Evolutionary conservation across 1,284 basidiomycete genomes (phyloP).

Genomic region (Veloboletus limbatus): DNA sequence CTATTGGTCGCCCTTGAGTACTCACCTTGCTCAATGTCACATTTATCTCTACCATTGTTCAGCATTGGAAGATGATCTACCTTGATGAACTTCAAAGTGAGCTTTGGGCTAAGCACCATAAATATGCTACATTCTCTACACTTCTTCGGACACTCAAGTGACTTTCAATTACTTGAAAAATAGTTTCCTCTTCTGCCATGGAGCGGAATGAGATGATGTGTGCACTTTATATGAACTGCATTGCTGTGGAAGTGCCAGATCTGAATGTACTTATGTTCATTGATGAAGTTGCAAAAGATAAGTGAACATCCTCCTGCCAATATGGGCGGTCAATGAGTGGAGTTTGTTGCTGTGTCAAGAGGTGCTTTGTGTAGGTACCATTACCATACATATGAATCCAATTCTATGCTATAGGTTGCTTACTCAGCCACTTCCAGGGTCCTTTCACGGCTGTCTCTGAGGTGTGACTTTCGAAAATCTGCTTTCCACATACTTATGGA

Average conservation of each 20-base stretch:
- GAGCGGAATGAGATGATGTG: conserved; percentile 21
- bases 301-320: conserved; percentile 8
- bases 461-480: neutral
- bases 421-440: neutral
- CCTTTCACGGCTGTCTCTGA: neutral
- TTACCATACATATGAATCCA: neutral
- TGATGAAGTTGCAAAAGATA: conserved; percentile 24
- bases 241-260: conserved; percentile 16
- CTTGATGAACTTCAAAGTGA: neutral
- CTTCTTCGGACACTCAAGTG: neutral
- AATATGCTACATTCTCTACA: neutral
- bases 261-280: conserved; percentile 24
- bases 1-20: neutral
- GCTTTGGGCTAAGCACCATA: neutral
- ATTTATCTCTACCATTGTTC: neutral
- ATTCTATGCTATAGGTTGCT: neutral
- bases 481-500: neutral
- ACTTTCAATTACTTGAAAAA: neutral
- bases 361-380: too few relatives aligned
- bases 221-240: conserved; percentile 26
- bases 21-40: neutral
- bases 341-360: neutral
- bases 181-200: neutral
- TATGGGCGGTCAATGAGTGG: neutral
- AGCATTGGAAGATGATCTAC: neutral